Conservation (phyloP, 495 filamentous ascomycete genomes). For the Hypoxylon rickii region DNA sequence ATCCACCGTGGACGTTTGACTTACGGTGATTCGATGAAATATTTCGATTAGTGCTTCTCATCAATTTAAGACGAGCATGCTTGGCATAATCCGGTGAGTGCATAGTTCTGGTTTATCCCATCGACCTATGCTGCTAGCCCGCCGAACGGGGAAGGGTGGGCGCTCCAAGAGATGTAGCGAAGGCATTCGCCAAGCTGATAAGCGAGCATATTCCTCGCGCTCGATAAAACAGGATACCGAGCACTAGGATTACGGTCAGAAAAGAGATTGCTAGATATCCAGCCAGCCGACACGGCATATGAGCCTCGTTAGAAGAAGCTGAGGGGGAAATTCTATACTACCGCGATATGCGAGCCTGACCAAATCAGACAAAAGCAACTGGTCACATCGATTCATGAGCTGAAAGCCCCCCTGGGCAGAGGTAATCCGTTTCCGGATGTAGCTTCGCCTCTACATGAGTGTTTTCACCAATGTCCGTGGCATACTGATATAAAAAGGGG, state of each 20-base stretch:
- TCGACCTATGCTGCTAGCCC: too few relatives aligned
- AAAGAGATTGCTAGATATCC: too few relatives aligned
- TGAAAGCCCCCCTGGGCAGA: not conserved
- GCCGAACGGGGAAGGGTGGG: too few relatives aligned
- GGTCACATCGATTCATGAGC: not conserved
- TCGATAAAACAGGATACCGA: too few relatives aligned
- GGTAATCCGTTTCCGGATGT: not conserved
- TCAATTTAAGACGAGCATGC: not conserved
- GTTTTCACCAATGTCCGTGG: not conserved
- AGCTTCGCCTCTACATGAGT: not conserved
- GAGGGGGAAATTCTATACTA: not conserved
- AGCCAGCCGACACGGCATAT: too few relatives aligned
- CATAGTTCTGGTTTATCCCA: too few relatives aligned
- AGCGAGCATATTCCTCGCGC: too few relatives aligned
- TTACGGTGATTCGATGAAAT: slow-evolving; percentile 3
- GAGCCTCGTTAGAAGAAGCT: too few relatives aligned
- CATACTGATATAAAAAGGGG: not conserved
- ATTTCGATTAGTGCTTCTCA: not conserved
- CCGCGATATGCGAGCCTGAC: not conserved
- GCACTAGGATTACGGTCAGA: too few relatives aligned
- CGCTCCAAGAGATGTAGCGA: too few relatives aligned
- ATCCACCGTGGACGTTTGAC: slow-evolving; percentile 1
- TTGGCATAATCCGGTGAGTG: slow-evolving; percentile 1
- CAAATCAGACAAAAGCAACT: not conserved
- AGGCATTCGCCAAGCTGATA: too few relatives aligned